These are phyloP conservation scores for Streptanthus diversifolius DNA, from an alignment of 345 rosid genomes.

Conservation along the genomic window DNA sequence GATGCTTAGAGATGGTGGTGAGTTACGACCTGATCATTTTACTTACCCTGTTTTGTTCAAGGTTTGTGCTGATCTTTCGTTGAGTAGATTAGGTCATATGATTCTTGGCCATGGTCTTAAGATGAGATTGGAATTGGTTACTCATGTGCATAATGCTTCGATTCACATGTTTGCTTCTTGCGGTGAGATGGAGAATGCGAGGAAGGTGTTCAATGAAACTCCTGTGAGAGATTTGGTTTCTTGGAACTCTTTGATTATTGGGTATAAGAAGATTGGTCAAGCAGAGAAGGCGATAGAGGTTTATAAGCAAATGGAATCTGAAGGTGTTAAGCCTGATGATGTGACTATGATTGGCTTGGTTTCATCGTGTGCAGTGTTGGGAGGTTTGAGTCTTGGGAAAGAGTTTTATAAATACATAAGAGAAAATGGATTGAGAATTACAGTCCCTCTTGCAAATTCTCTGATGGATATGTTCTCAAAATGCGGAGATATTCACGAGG, in stretches of 20 bases:
- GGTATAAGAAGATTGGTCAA: constrained; percentile 55
- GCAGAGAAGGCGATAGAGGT: constrained; percentile 46
- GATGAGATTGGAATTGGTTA: constrained; percentile 55
- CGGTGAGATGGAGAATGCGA: constrained; percentile 58
- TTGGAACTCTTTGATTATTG: constrained; percentile 85
- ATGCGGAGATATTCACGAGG: constrained; percentile 61
- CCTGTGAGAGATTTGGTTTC: constrained; percentile 74
- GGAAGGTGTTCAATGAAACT: constrained; percentile 71
- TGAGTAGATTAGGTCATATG: constrained; percentile 43
- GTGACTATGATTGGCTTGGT: constrained; percentile 81
- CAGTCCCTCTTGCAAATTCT: constrained; percentile 60
- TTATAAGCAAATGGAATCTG: constrained; percentile 50
- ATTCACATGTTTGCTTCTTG: constrained; percentile 54
- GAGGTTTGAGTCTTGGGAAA: constrained; percentile 58
- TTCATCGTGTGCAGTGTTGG: constrained; percentile 54
- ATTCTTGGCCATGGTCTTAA: constrained; percentile 64
- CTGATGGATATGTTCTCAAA: constrained; percentile 86
- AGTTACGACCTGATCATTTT: constrained; percentile 59
- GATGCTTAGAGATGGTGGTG: constrained; percentile 58
- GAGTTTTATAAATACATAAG: constrained; percentile 49
- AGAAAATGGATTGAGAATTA: constrained; percentile 45
- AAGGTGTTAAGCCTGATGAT: constrained; percentile 54
- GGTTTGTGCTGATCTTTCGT: constrained; percentile 45
- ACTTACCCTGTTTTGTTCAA: constrained; percentile 71
- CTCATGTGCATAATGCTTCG: constrained; percentile 61